Evolutionary conservation across 345 rosid genomes (phyloP), one percentile per base, ranked within the genome.

Genomic region (Pistacia atlantica): DNA sequence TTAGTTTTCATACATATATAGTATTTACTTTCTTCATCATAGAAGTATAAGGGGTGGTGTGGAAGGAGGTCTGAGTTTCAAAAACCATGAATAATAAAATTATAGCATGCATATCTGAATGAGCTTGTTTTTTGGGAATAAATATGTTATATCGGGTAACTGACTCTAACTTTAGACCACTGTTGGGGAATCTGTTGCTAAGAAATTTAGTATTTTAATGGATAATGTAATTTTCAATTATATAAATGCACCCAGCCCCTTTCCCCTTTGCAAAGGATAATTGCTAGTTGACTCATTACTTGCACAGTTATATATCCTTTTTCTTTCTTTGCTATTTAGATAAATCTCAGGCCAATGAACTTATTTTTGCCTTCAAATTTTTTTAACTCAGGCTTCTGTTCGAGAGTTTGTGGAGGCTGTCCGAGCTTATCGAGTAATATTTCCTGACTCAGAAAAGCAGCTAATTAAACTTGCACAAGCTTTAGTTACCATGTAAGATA

Each of bases 361-460:
- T 4, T 46, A 57, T 51, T 65, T 60, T 59, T 48, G 65, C 83
- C 22, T 75, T 65, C 33, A 46, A 71, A 56, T 58, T 70, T 70
- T 83, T n/a, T 77, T 37, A 72, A 62, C 42, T 80, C 73, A 97
- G 99, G 91, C 84, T 80, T 90, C 92, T 69, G 88, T 91, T 72
- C 88, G 80, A 80, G 98, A 85, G 85, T 97, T 94, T 84, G 89
- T 87, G 28, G 97, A 94, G 88, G 98, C 97, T 77, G 85, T 94
- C 72, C 91, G 85, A 83, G 98, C 97, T 79, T 94, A 90, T 85
- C 93, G 84, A 78, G 92, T 89, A 75, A 97, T 97, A 83, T 97
- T 97, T 90, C 97, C 97, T 0, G 95, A 97, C 78, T 92, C 97
- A n/a, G 97, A 90, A 82, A 85, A 83, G 81, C 93, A 91, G 77